Evolutionary conservation across 495 filamentous ascomycete genomes (phyloP).

Genomic region (Lepidopterella palustris): DNA sequence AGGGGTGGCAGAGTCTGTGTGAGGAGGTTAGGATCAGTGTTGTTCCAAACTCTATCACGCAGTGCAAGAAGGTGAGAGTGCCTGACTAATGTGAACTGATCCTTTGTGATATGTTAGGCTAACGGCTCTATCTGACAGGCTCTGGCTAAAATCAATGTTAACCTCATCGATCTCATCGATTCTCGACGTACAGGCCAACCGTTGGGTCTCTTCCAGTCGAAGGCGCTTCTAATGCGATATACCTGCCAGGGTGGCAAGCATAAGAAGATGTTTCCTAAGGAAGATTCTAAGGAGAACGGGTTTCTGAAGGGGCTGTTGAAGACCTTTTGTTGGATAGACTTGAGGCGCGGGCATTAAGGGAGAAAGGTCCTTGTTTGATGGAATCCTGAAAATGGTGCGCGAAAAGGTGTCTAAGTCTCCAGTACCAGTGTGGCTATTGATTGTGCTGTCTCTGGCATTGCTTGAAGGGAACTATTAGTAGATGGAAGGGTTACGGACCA

Average conservation of each 20-base stretch:
- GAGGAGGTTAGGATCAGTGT: background rate
- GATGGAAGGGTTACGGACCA: too few relatives aligned
- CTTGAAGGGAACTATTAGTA: too few relatives aligned
- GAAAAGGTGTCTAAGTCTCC: too few relatives aligned
- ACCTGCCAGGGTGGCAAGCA: background rate
- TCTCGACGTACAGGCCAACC: background rate
- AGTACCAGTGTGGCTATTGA: too few relatives aligned
- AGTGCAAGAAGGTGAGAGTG: background rate
- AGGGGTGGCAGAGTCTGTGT: background rate
- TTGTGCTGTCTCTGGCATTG: too few relatives aligned
- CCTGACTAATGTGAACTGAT: background rate
- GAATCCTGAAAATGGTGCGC: too few relatives aligned
- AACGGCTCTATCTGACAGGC: background rate
- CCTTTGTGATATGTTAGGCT: background rate
- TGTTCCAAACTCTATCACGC: background rate
- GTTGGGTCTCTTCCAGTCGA: background rate
- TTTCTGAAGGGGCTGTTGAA: background rate
- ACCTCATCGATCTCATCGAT: background rate
- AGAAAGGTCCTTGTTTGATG: too few relatives aligned
- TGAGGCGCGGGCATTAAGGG: too few relatives aligned
- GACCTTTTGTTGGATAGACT: too few relatives aligned
- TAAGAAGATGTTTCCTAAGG: background rate
- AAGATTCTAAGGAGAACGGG: background rate
- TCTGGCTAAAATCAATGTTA: background rate
- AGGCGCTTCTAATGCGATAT: background rate